Percentiles rank a stretch among this genome's conserved stretches.
Evolutionary conservation across 1,139 yeast species (phyloP).

Genomic region (Wickerhamomyces sp.): DNA sequence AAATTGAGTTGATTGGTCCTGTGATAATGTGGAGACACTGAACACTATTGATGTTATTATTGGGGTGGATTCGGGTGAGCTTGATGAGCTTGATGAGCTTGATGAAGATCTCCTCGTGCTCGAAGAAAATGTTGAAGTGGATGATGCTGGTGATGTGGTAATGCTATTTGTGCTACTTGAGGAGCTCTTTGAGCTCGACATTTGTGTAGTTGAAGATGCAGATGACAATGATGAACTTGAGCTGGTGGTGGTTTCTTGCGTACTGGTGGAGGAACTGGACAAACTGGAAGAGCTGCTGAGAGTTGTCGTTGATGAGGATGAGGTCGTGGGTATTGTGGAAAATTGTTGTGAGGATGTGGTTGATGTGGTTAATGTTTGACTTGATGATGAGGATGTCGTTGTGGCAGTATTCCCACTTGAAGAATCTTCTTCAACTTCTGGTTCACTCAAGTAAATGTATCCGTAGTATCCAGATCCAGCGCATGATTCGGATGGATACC

Average conservation of each 20-base stretch:
- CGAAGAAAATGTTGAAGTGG: slow-evolving; percentile 4
- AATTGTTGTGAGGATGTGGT: slow-evolving; percentile 1
- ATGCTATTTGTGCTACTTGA: slow-evolving; percentile 1
- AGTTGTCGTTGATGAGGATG: slow-evolving; percentile 4
- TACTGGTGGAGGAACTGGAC: slow-evolving; percentile 27
- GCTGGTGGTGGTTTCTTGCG: slow-evolving; percentile 23
- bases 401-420: no score
- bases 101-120: slow-evolving; percentile 2
- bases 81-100: slow-evolving; percentile 4
- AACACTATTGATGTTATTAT: slow-evolving; percentile 6
- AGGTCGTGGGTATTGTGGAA: neutral
- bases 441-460: slow-evolving; percentile 12
- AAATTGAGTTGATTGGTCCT: slow-evolving; percentile 6
- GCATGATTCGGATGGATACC: slow-evolving; percentile 27
- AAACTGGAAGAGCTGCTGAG: slow-evolving; percentile 19
- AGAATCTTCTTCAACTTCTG: no score
- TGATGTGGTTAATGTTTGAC: neutral
- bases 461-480: slow-evolving; percentile 17
- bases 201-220: slow-evolving; percentile 13
- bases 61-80: slow-evolving; percentile 4
- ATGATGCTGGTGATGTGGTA: slow-evolving; percentile 3
- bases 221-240: slow-evolving; percentile 16
- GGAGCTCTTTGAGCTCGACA: neutral
- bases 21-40: slow-evolving; percentile 6
- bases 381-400: slow-evolving; percentile 1